Evolutionary conservation across 257 asterid species (phyloP), one percentile per base, ranked within the genome.

Genomic region (Solanum commersonii): DNA sequence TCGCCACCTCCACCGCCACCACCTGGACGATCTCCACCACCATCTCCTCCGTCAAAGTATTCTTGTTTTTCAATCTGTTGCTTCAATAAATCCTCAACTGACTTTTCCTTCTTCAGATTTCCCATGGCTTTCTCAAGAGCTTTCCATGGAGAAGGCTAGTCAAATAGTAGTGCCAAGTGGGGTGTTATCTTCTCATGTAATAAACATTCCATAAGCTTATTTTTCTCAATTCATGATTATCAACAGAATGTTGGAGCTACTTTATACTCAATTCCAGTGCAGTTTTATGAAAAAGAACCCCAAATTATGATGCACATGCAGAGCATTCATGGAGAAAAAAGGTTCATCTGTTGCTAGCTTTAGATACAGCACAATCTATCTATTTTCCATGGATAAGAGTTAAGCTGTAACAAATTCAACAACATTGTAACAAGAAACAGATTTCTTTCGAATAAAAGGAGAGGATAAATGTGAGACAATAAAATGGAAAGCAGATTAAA

Each of bases 31-130:
- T 88, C 89, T 34, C 95, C 95, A 33, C 93, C 92, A 81, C 90
- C 74, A 60, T 93, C 96, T 86, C 97, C 96, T 87, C 86, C 98
- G 65, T 89, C 96, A 59, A 18, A 84, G 89, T 88, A 96, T 83
- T 96, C 98, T 89, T 94, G 92, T 87, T 94, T 94, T 92, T 93
- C 86, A 59, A 94, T 93, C 90, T 95, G 99, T 93, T 95, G 96
- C 90, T 90, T 94, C 90, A 95, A 87, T 14, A 94, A 59, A 78
- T 95, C 96, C 92, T 95, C 98, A 60, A 95, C 87, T 12, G 98
- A 94, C 82, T 23, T 87, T 40, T 92, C 92, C 90, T 95, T 95
- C 88, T 87, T 92, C 34, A 95, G 92, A 84, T 87, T 91, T 34
- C 97, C 94, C 92, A 92, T 68, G 34, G 90, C 93, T 40, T 93